A percentile compares a stretch with the other conserved stretches of the same genome.
Evolutionary conservation across 2,329 filamentous ascomycete species (phyloP).

Genomic region (Ustulina deusta): DNA sequence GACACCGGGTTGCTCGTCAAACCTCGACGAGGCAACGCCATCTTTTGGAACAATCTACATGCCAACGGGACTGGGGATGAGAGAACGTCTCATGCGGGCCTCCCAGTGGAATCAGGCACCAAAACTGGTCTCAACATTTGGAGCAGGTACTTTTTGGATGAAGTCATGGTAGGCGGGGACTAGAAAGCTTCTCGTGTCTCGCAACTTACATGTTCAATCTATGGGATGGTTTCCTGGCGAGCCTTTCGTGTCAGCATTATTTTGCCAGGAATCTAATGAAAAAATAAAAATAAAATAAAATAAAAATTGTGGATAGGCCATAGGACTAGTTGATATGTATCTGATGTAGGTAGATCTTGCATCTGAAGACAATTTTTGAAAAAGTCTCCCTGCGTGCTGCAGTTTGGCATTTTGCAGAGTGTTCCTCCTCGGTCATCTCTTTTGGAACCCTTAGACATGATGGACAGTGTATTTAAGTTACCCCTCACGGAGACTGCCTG

Average conservation of each 20-base stretch:
- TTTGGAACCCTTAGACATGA: too few species aligned
- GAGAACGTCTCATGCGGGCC: conserved; percentile 26
- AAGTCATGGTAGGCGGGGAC: conserved; percentile 28
- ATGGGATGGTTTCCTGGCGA: not conserved
- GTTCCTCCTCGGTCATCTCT: too few species aligned
- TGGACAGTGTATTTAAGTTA: too few species aligned
- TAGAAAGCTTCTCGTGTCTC: not conserved
- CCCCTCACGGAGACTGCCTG: too few species aligned
- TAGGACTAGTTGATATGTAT: not conserved
- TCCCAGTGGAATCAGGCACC: conserved; percentile 30
- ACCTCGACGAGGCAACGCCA: conserved; percentile 35
- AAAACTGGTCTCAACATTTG: conserved; percentile 37
- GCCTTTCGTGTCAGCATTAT: too few species aligned
- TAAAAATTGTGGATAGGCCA: not conserved
- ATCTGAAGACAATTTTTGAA: too few species aligned
- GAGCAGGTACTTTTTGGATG: conserved; percentile 32
- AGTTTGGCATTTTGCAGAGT: too few species aligned
- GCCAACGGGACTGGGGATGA: conserved; percentile 32
- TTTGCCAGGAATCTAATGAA: too few species aligned
- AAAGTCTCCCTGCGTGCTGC: too few species aligned
- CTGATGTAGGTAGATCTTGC: not conserved
- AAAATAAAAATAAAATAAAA: too few species aligned
- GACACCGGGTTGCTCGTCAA: conserved; percentile 36
- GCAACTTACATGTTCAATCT: not conserved
- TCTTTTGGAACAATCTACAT: conserved; percentile 38